A percentile compares a stretch with the other conserved stretches of the same genome.
Evolutionary conservation across 306 rosid genomes (phyloP).

Genomic region (Cajanus cajan): DNA sequence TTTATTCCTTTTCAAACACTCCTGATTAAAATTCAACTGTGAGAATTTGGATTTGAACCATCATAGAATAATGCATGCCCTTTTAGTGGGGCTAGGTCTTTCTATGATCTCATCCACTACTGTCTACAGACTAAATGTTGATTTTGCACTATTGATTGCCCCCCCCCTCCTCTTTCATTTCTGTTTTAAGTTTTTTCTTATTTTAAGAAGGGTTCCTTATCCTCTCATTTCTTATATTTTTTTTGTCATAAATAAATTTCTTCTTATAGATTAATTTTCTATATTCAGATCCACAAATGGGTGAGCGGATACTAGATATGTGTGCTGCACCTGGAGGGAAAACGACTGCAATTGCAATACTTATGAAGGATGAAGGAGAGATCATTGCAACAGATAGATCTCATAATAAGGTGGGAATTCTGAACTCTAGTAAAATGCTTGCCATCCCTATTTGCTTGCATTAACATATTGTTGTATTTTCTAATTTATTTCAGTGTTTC

Average conservation of each 20-base stretch:
- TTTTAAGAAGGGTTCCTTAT: constrained; percentile 5
- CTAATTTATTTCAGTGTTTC: background rate
- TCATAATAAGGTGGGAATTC: constrained; percentile 81
- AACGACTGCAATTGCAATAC: constrained; percentile 92
- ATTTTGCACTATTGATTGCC: background rate
- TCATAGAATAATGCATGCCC: background rate
- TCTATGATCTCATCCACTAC: background rate
- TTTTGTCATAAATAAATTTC: background rate
- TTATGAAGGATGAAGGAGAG: constrained; percentile 93
- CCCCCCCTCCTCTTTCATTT: background rate
- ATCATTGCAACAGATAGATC: constrained; percentile 88
- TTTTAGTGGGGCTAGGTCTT: background rate
- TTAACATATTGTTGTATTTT: constrained; percentile 3
- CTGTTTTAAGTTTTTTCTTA: constrained; percentile 5
- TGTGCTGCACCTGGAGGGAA: constrained; percentile 99
- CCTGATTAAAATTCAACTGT: background rate
- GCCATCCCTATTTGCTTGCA: constrained; percentile 12
- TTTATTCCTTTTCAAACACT: background rate
- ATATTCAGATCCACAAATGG: constrained; percentile 79
- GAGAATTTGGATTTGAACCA: constrained; percentile 17
- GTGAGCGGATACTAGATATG: constrained; percentile 88
- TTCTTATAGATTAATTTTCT: constrained; percentile 15
- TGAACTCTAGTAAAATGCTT: constrained; percentile 26
- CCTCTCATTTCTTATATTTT: background rate
- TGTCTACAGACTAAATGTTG: background rate